phyloP scores from a whole-genome alignment of 371 early-diverging fungal species.

The Mucor lusitanicus region DNA sequence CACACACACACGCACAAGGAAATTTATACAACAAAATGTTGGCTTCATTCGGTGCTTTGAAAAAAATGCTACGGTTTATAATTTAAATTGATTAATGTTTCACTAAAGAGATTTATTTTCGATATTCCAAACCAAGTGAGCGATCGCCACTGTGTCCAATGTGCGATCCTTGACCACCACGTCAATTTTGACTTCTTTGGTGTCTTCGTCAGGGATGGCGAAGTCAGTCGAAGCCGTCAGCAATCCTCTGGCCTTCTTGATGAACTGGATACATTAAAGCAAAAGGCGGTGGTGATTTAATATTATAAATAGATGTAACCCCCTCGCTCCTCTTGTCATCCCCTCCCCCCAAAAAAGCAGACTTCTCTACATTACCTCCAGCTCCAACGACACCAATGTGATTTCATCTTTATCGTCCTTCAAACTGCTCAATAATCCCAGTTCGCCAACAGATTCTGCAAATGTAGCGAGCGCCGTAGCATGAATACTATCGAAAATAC shows the following conservation, averaged over 20 bases:
- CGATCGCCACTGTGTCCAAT: conserved; percentile 49
- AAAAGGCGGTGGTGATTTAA: neutral
- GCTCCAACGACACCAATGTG: conserved; percentile 41
- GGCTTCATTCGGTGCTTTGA: neutral
- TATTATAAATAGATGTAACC: neutral
- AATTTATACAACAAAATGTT: neutral
- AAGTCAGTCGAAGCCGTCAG: conserved; percentile 50
- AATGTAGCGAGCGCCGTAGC: conserved; percentile 64
- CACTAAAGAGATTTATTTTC: conserved; percentile 22
- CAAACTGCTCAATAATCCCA: conserved; percentile 46
- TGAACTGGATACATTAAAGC: conserved; percentile 30
- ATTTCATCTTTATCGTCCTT: conserved; percentile 45
- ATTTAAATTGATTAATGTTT: neutral
- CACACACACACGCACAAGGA: neutral
- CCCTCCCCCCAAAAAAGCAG: neutral
- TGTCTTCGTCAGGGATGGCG: conserved; percentile 22
- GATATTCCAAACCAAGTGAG: conserved; percentile 38
- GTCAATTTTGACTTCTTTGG: conserved; percentile 27
- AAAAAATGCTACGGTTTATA: neutral
- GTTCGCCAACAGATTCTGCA: conserved; percentile 60
- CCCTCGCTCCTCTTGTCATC: too few species aligned
- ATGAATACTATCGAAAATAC: conserved; percentile 43
- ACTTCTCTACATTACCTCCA: conserved; percentile 44
- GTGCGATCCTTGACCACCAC: conserved; percentile 51
- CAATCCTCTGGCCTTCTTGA: conserved; percentile 50